These are phyloP conservation scores for Monosporascus sp. DNA, from an alignment of 2,329 filamentous ascomycete species.

Conservation along the genomic window DNA sequence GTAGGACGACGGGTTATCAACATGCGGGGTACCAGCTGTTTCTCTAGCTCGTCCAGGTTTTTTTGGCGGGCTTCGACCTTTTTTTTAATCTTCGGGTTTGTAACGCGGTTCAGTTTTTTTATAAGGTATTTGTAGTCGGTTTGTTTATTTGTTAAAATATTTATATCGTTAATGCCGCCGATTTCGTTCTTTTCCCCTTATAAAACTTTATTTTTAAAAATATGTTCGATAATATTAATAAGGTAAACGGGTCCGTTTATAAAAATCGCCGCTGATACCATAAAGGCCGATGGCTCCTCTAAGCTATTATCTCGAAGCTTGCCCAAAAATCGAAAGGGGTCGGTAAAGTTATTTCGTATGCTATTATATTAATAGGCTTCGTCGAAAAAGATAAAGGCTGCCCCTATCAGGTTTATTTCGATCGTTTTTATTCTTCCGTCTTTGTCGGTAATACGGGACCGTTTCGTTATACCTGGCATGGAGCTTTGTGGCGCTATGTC, in stretches of 20 bases:
- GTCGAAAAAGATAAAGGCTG: neutral
- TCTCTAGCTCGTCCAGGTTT: neutral
- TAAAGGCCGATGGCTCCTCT: constrained; percentile 1
- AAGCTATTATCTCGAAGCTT: constrained; percentile 2
- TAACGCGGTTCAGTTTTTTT: neutral
- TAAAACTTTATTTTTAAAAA: neutral
- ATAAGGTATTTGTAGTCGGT: neutral
- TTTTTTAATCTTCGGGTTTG: neutral
- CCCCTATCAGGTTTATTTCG: too few species aligned
- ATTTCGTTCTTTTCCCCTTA: neutral
- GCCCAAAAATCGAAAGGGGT: constrained; percentile 1
- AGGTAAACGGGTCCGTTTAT: neutral
- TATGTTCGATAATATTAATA: neutral
- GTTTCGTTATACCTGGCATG: neutral
- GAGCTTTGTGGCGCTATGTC: neutral
- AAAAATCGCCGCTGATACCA: constrained; percentile 2
- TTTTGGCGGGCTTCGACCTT: neutral
- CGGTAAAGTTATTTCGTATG: neutral
- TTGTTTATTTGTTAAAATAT: neutral
- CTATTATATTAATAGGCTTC: constrained; percentile 4
- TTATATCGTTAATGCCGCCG: neutral
- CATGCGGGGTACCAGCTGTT: neutral
- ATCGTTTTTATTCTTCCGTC: neutral
- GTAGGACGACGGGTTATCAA: neutral
- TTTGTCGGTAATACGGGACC: neutral